Conservation (phyloP, 345 rosid genomes). For the Viola odorata region DNA sequence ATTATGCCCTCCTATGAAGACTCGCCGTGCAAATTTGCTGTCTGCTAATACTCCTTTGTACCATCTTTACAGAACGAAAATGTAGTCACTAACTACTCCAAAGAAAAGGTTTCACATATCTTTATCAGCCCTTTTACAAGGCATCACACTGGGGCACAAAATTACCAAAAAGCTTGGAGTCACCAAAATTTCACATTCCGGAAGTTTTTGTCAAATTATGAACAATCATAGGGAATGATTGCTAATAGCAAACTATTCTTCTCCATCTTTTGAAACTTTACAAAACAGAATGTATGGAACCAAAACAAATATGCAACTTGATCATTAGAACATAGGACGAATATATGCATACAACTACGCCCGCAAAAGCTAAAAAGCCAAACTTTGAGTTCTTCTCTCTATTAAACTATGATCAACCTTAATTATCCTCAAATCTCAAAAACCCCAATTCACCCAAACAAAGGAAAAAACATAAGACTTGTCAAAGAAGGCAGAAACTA, state of each 20-base stretch:
- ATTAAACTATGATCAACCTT: neutral
- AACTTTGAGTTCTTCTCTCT: constrained; percentile 1
- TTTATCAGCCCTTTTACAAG: neutral
- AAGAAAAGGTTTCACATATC: neutral
- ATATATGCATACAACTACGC: neutral
- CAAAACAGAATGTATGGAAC: neutral
- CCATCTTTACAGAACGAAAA: neutral
- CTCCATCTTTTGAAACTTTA: neutral
- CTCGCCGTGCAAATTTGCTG: neutral
- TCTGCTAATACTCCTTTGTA: neutral
- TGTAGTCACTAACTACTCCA: neutral
- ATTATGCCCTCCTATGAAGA: neutral
- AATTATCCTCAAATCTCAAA: constrained; percentile 2
- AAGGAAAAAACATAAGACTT: neutral
- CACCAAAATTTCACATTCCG: no score
- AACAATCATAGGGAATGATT: neutral
- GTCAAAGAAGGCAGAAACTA: neutral
- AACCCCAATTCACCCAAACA: constrained; percentile 3
- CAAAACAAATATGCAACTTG: neutral
- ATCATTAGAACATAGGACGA: neutral
- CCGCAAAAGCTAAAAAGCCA: constrained; percentile 10
- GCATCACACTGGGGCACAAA: neutral
- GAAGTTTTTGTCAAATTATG: neutral
- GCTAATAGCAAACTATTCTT: neutral
- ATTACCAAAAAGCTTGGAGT: neutral